Percentiles rank a stretch among this genome's conserved stretches.
These are phyloP conservation scores for Parsonsia alboflavescens DNA, from an alignment of 257 asterid genomes.

Conservation along the genomic window DNA sequence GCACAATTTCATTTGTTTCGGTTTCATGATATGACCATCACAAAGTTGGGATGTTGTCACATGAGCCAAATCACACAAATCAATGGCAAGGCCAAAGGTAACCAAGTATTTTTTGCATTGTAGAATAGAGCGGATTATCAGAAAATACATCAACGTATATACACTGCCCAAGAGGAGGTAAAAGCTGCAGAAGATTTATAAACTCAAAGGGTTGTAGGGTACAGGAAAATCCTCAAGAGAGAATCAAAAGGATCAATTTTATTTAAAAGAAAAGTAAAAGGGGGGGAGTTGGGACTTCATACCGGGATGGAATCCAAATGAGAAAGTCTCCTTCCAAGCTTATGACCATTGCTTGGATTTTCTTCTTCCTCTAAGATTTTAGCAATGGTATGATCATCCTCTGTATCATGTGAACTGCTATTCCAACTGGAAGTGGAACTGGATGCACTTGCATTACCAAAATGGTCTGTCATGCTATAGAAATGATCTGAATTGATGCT, in stretches of 20 bases:
- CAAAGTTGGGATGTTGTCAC: background rate
- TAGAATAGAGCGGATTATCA: background rate
- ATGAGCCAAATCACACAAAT: background rate
- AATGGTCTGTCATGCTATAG: constrained; percentile 35
- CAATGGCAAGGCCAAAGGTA: background rate
- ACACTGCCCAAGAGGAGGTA: background rate
- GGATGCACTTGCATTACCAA: constrained; percentile 39
- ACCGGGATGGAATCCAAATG: constrained; percentile 93
- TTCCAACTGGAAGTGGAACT: constrained; percentile 75
- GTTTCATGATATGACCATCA: background rate
- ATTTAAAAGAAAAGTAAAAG: background rate
- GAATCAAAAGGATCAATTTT: background rate
- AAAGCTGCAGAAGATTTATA: background rate
- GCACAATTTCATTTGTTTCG: background rate
- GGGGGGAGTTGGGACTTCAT: background rate
- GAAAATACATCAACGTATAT: background rate
- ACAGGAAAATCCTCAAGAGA: background rate
- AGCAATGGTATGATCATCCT: constrained; percentile 94
- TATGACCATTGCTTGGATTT: constrained; percentile 33
- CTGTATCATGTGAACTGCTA: constrained; percentile 72
- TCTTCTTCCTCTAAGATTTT: constrained; percentile 71
- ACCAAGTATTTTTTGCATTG: background rate
- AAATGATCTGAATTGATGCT: constrained; percentile 2
- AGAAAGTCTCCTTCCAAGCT: constrained; percentile 80
- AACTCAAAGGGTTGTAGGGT: background rate